Base-by-base conservation (phyloP, 75 land plant species). In the Cunninghamia lanceolata region DNA sequence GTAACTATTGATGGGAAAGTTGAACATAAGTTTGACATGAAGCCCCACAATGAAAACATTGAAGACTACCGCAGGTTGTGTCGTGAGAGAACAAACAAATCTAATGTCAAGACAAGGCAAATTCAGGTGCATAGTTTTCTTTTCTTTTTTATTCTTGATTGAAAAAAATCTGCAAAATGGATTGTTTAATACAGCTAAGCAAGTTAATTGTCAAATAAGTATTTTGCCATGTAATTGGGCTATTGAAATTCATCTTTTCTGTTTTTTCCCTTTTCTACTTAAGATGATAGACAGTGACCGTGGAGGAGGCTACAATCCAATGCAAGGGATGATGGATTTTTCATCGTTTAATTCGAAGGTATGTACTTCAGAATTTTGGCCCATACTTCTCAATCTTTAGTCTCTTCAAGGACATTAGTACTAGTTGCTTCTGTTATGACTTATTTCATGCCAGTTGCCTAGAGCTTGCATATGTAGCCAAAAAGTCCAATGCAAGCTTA, bases 1-100 rank as follows among this genome's bases (percentile, higher is more conserved):
- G 71, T 94, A 83, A 87, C 94, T 39, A 82, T 95, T 83, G 98
- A 96, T 88, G 99, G 99, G 14, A 96, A 95, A 71, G 95, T 98
- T 78, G 98, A 94, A 82, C 94, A 93, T 40, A 98, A 98, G 53
- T 98, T 96, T 92, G n/a, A n/a, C n/a, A n/a, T n/a, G n/a, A n/a
- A n/a, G n/a, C n/a, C n/a, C n/a, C n/a, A n/a, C n/a, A n/a, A n/a
- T n/a, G n/a, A n/a, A n/a, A n/a, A n/a, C n/a, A n/a, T n/a, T n/a
- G n/a, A n/a, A n/a, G n/a, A n/a, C n/a, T n/a, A n/a, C n/a, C n/a
- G n/a, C n/a, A n/a, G n/a, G n/a, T n/a, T n/a, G n/a, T n/a, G n/a
- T n/a, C n/a, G n/a, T n/a, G n/a, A n/a, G n/a, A n/a, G n/a, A n/a
- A n/a, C n/a, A n/a, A n/a, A n/a, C n/a, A n/a, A 96, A 87, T 92